Evolutionary conservation across 768 basidiomycete species (phyloP).

Genomic region (Rhizopogon salebrosus): DNA sequence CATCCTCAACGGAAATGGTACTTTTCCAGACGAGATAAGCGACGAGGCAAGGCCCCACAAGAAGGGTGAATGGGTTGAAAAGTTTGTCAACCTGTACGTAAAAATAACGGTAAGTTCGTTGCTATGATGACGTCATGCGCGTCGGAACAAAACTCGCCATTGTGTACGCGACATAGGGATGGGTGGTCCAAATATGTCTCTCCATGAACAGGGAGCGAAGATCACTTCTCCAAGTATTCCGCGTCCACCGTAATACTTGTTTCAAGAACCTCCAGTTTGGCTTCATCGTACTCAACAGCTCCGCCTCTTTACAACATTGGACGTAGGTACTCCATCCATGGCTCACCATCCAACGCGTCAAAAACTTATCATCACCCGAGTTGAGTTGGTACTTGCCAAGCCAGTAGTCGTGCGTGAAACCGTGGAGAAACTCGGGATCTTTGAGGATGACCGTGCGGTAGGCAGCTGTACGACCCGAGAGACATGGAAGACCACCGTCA

Average conservation of each 20-base stretch:
- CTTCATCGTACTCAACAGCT: constrained; percentile 91
- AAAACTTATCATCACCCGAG: constrained; percentile 90
- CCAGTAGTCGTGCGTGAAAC: constrained; percentile 94
- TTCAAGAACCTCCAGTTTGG: constrained; percentile 95
- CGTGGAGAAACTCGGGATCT: constrained; percentile 88
- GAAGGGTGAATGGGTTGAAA: constrained; percentile 81
- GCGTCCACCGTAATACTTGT: constrained; percentile 89
- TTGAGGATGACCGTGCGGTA: constrained; percentile 93
- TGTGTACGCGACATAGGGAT: constrained; percentile 72
- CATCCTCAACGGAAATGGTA: constrained; percentile 57
- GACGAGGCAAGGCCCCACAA: constrained; percentile 80
- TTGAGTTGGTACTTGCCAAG: constrained; percentile 92
- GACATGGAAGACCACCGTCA: constrained; percentile 87
- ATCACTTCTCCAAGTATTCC: constrained; percentile 93
- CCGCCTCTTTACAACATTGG: constrained; percentile 79
- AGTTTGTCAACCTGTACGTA: constrained; percentile 69
- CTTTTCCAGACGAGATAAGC: constrained; percentile 74
- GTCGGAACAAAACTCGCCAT: constrained; percentile 50
- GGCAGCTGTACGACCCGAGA: constrained; percentile 90
- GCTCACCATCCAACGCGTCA: constrained; percentile 94
- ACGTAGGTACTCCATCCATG: constrained; percentile 96
- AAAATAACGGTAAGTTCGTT: not conserved
- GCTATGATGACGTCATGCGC: not conserved
- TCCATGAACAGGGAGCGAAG: constrained; percentile 86
- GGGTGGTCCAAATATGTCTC: constrained; percentile 78